phyloP scores from a whole-genome alignment of 2,329 filamentous ascomycete genomes.

The Trichoderma sp. region DNA sequence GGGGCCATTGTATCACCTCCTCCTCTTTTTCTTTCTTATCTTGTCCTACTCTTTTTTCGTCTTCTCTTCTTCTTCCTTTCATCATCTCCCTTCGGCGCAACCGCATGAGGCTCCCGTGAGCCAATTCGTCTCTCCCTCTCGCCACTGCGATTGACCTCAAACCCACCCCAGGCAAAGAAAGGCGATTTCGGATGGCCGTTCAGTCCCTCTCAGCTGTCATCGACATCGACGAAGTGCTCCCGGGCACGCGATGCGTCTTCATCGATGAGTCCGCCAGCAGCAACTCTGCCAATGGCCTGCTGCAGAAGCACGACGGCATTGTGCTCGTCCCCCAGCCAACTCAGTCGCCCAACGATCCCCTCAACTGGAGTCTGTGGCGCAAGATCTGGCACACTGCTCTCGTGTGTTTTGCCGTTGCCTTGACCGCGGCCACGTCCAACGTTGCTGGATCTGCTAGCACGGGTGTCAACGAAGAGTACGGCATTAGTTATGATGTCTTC shows the following conservation, averaged over 20 bases:
- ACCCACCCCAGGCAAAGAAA: background rate
- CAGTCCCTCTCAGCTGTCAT: constrained; percentile 4
- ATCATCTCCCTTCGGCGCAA: background rate
- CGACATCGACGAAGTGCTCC: constrained; percentile 28
- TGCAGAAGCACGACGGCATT: constrained; percentile 44
- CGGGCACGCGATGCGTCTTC: constrained; percentile 35
- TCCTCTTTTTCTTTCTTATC: background rate
- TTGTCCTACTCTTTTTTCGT: background rate
- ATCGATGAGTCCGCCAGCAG: constrained; percentile 31
- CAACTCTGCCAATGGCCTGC: constrained; percentile 27
- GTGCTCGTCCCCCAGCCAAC: constrained; percentile 57
- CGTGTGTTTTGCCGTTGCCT: constrained; percentile 53
- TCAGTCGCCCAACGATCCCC: constrained; percentile 52
- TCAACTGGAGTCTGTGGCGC: constrained; percentile 51
- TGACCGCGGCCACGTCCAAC: constrained; percentile 59
- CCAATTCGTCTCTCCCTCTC: background rate
- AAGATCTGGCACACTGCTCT: constrained; percentile 54
- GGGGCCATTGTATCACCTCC: background rate
- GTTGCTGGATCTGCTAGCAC: constrained; percentile 54
- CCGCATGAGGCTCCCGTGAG: constrained; percentile 22
- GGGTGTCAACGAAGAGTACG: constrained; percentile 51
- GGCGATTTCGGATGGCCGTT: constrained; percentile 19
- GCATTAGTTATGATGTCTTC: constrained; percentile 53
- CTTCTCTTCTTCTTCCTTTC: background rate
- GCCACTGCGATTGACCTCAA: background rate